These are phyloP conservation scores for Pythium guiyangense DNA, from an alignment of 352 stramenopile genomes.

Conservation along the genomic window DNA sequence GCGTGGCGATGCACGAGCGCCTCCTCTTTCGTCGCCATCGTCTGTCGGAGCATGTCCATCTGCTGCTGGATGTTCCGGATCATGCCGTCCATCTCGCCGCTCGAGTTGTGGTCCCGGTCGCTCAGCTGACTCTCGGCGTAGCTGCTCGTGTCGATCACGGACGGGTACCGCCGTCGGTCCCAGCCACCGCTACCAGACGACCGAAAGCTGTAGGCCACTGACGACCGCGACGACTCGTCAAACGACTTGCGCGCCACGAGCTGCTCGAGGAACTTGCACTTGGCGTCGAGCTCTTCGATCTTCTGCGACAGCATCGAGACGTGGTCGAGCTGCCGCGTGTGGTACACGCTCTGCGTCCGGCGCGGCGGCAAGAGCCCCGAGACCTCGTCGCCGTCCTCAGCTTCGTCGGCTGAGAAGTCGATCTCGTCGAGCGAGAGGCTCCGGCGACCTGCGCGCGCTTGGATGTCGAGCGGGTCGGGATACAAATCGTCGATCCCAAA, in stretches of 20 bases:
- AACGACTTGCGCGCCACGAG: conserved; percentile 52
- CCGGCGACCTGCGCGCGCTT: conserved; percentile 19
- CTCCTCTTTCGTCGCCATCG: conserved; percentile 62
- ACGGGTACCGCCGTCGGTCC: conserved; percentile 13
- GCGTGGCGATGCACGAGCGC: conserved; percentile 36
- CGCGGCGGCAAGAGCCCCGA: conserved; percentile 36
- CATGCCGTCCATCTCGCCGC: conserved; percentile 56
- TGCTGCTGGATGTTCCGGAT: conserved; percentile 80
- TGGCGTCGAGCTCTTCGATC: conserved; percentile 77
- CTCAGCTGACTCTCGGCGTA: conserved; percentile 8
- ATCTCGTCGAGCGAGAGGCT: conserved; percentile 44
- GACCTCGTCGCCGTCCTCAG: conserved; percentile 37
- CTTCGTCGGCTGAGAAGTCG: conserved; percentile 33
- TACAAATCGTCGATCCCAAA: conserved; percentile 6
- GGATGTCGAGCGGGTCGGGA: conserved; percentile 1
- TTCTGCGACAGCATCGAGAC: conserved; percentile 56
- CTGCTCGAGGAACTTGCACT: conserved; percentile 78
- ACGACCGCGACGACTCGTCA: conserved; percentile 24
- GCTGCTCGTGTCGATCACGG: conserved; percentile 12
- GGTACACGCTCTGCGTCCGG: conserved; percentile 51
- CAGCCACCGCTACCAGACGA: conserved; percentile 8
- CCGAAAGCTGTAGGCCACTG: conserved; percentile 7
- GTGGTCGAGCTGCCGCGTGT: conserved; percentile 43
- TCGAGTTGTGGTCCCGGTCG: conserved; percentile 21
- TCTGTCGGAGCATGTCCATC: conserved; percentile 76